A percentile compares a stretch with the other conserved stretches of the same genome.
Conservation (phyloP, 495 filamentous ascomycete species). For the Xanthoparmelia taractica region DNA sequence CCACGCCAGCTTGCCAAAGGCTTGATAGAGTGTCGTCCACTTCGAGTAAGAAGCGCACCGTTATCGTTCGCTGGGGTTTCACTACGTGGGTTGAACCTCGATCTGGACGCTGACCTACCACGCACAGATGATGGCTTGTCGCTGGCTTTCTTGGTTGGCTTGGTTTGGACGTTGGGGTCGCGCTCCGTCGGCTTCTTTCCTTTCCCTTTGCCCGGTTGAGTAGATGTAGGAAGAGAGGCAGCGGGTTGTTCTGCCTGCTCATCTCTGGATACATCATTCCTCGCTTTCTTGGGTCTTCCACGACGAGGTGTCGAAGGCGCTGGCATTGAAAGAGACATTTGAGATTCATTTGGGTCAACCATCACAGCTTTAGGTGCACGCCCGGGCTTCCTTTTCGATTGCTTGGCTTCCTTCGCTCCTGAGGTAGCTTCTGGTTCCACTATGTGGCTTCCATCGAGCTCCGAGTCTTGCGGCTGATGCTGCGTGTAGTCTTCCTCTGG, state of each 20-base stretch:
- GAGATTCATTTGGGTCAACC: constrained; percentile 7
- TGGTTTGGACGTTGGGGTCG: constrained; percentile 17
- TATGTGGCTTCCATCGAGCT: constrained; percentile 8
- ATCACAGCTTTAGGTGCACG: constrained; percentile 2
- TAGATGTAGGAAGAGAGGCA: constrained; percentile 3
- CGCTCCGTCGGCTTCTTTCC: constrained; percentile 10
- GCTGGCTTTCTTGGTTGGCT: constrained; percentile 5
- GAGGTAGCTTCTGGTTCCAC: constrained; percentile 5
- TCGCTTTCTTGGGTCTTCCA: constrained; percentile 22
- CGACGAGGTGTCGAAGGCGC: background rate
- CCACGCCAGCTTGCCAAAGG: constrained; percentile 85
- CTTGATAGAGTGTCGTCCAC: constrained; percentile 52
- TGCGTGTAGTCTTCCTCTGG: constrained; percentile 13
- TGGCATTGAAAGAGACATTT: constrained; percentile 4
- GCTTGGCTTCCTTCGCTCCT: constrained; percentile 8
- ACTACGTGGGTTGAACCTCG: constrained; percentile 60
- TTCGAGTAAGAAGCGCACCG: constrained; percentile 45
- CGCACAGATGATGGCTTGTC: constrained; percentile 11
- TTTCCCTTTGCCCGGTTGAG: constrained; percentile 4
- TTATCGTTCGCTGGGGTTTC: constrained; percentile 51
- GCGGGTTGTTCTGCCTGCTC: constrained; percentile 28
- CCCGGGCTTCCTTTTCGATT: constrained; percentile 9
- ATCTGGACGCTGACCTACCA: constrained; percentile 30
- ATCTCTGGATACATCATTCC: constrained; percentile 23
- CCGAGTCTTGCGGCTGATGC: constrained; percentile 8